Percentiles rank a stretch among this genome's conserved stretches.
These are phyloP conservation scores for Calonectria pteridis DNA, from an alignment of 2,329 filamentous ascomycete genomes.

Conservation along the genomic window DNA sequence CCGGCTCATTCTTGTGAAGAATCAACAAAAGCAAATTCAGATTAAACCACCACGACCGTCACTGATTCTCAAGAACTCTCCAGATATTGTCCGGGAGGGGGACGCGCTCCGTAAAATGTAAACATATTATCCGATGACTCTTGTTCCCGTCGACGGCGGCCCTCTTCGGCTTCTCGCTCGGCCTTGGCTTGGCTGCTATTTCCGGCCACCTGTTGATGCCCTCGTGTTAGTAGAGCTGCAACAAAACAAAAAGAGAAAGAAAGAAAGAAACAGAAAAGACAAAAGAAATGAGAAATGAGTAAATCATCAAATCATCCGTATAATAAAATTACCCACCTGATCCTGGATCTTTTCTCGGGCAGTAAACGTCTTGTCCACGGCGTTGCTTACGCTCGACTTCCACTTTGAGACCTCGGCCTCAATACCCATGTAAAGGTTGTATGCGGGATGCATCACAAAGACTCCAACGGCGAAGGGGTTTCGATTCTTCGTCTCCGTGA, in stretches of 20 bases:
- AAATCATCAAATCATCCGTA: background rate
- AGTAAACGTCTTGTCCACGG: slow-evolving; percentile 18
- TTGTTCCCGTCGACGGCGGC: slow-evolving; percentile 14
- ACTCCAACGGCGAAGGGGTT: background rate
- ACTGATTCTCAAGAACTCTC: slow-evolving; percentile 11
- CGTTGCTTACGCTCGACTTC: slow-evolving; percentile 18
- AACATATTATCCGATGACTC: slow-evolving; percentile 16
- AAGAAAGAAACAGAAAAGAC: too few relatives aligned
- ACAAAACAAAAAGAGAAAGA: too few relatives aligned
- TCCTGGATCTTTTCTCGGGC: slow-evolving; percentile 17
- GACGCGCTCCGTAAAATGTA: slow-evolving; percentile 20
- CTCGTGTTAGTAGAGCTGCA: background rate
- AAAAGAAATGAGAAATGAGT: background rate
- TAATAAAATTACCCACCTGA: background rate
- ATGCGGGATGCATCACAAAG: slow-evolving; percentile 14
- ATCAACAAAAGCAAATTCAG: background rate
- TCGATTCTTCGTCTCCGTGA: background rate
- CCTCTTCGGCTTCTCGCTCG: slow-evolving; percentile 21
- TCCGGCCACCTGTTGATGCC: background rate
- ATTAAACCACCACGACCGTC: background rate
- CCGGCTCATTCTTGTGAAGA: background rate
- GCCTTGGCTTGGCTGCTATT: background rate
- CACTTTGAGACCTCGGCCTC: slow-evolving; percentile 7
- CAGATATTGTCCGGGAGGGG: slow-evolving; percentile 15
- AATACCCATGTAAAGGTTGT: slow-evolving; percentile 15